Conservation (phyloP, 2,329 filamentous ascomycete species). For the Colletotrichum sp. region DNA sequence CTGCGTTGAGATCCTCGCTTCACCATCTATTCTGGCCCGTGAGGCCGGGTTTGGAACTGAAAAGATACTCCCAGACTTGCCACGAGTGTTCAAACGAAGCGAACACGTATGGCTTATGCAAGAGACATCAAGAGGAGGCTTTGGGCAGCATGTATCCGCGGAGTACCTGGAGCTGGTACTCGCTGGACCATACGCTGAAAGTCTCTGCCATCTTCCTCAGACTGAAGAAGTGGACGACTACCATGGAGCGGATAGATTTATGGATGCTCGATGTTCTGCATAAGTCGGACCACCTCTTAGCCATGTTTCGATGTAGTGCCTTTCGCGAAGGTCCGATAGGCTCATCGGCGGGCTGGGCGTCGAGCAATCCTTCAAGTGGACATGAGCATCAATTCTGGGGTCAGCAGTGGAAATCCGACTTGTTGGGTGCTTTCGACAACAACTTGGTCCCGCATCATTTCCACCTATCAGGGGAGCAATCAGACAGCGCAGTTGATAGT, state of each 20-base stretch:
- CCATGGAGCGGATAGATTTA: background rate
- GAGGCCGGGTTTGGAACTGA: background rate
- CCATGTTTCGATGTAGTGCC: background rate
- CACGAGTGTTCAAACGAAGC: background rate
- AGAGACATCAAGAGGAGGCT: background rate
- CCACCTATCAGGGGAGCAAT: background rate
- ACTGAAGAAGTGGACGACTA: background rate
- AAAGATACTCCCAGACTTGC: background rate
- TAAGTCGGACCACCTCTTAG: background rate
- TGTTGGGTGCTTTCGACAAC: background rate
- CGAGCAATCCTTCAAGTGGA: fast-evolving
- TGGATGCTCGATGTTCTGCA: background rate
- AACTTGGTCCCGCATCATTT: background rate
- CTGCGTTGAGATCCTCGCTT: background rate
- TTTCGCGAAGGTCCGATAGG: background rate
- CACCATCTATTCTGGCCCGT: background rate
- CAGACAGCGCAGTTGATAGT: background rate
- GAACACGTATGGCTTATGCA: background rate
- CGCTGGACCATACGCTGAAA: background rate
- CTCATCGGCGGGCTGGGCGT: background rate
- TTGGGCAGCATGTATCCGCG: background rate
- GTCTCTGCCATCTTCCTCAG: background rate
- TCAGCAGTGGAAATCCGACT: background rate
- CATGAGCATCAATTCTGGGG: fast-evolving
- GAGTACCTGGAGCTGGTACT: background rate